Evolutionary conservation across 1,139 yeast species (phyloP), one percentile per base, ranked within the genome.

Genomic region (Yamadazyma siamensis): DNA sequence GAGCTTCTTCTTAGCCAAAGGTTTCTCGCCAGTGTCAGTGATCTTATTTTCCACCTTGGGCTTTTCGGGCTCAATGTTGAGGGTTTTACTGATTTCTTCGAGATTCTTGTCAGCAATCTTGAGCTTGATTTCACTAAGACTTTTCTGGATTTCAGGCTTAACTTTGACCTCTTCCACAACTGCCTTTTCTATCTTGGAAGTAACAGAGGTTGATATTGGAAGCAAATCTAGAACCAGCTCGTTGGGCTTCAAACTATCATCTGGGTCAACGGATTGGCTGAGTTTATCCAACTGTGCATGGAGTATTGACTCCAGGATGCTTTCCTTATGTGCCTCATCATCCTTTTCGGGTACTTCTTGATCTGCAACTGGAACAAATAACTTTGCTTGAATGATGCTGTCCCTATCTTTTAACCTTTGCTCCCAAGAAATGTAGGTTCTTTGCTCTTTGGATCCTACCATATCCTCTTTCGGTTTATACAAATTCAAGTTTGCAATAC

Each of bases 1-100:
- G 38, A 85, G 61, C 54, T 84, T 83, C 62, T 85, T 85, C 41
- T 71, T 75, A 7, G 63, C 54, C 43, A 47, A 55, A 6, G 46
- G 47, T 24, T 39, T 34, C n/a, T 27, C 30, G 4, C 15, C 28
- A 6, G 25, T 15, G 17, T 29, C 25, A 6, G 19, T 10, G 6
- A 26, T 28, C 14, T 21, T 19, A 15, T 25, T 21, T 11, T 21
- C 19, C 12, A 16, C 25, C 14, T 23, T 9, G 5, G 13, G 5
- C n/a, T 6, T 7, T 17, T 25, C 27, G 14, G 14, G 19, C 13
- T 33, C 35, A 8, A 31, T 21, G 11, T 25, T 34, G 13, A 31
- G 23, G 2, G 21, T 32, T 31, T 32, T 29, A 15, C 23, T 32
- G 18, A 30, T 32, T 24, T 32, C 28, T 5, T 32, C 34, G 13